Percentiles rank a stretch among this genome's conserved stretches.
Conservation (phyloP, 805 yeast species). For the Myxozyma geophila region DNA sequence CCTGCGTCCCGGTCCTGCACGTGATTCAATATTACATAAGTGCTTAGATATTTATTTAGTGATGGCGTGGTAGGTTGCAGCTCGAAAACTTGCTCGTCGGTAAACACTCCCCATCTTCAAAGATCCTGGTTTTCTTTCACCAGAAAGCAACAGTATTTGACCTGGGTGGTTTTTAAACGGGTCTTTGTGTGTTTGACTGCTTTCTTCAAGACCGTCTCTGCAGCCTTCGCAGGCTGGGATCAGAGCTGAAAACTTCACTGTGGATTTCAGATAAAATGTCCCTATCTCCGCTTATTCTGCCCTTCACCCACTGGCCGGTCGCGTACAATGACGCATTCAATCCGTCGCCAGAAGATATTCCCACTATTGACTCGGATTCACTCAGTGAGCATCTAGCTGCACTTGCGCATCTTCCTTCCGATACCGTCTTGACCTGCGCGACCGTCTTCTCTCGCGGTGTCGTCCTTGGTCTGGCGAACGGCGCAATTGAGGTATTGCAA, state of each 20-base stretch:
- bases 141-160: too few relatives aligned
- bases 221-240: background rate
- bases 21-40: too few relatives aligned
- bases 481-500: constrained; percentile 33
- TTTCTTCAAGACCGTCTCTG: background rate
- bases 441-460: constrained; percentile 33
- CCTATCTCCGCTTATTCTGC: constrained; percentile 31
- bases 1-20: too few relatives aligned
- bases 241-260: background rate
- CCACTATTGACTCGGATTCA: background rate
- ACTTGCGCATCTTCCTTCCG: constrained; percentile 19
- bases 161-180: too few relatives aligned
- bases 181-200: background rate
- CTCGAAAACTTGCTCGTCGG: too few relatives aligned
- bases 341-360: constrained; percentile 11
- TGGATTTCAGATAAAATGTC: constrained; percentile 18
- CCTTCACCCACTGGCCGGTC: constrained; percentile 37
- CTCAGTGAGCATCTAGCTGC: constrained; percentile 16
- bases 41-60: too few relatives aligned
- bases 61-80: too few relatives aligned
- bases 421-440: constrained; percentile 32
- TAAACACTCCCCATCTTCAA: too few relatives aligned
- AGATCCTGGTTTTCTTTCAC: too few relatives aligned
- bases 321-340: constrained; percentile 14
- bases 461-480: constrained; percentile 30